Percentiles rank a stretch among this genome's conserved stretches.
Conservation (phyloP, 1,139 yeast genomes). For the Diutina scorzettiae region DNA sequence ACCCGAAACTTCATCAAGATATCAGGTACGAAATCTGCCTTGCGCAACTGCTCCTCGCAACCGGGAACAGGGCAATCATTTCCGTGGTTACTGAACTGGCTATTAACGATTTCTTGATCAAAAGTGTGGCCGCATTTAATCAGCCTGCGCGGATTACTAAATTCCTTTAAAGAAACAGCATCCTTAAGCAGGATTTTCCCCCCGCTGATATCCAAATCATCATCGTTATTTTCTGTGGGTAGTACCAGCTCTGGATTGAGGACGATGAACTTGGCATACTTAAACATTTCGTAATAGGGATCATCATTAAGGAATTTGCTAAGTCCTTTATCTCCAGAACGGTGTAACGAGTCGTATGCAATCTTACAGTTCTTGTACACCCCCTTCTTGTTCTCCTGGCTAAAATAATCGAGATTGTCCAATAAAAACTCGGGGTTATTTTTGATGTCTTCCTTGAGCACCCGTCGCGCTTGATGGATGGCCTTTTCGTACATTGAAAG, state of each 20-base stretch:
- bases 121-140: conserved; percentile 2
- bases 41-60: neutral
- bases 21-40: neutral
- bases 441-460: neutral
- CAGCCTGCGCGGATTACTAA: neutral
- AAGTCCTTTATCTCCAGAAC: neutral
- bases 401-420: neutral
- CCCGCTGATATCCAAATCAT: neutral
- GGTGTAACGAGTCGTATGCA: neutral
- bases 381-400: neutral
- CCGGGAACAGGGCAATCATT: neutral
- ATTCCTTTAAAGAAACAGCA: neutral
- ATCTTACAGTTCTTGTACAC: neutral
- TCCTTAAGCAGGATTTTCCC: neutral
- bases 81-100: neutral
- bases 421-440: neutral
- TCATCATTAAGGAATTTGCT: neutral
- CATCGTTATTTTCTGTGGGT: neutral
- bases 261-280: neutral
- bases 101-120: neutral
- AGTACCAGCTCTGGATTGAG: neutral
- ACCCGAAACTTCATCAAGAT: neutral
- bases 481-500: neutral
- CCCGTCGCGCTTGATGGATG: neutral
- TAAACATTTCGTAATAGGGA: neutral